Evolutionary conservation across 768 basidiomycete species (phyloP), one percentile per base, ranked within the genome.

Genomic region (Lactarius indigo): DNA sequence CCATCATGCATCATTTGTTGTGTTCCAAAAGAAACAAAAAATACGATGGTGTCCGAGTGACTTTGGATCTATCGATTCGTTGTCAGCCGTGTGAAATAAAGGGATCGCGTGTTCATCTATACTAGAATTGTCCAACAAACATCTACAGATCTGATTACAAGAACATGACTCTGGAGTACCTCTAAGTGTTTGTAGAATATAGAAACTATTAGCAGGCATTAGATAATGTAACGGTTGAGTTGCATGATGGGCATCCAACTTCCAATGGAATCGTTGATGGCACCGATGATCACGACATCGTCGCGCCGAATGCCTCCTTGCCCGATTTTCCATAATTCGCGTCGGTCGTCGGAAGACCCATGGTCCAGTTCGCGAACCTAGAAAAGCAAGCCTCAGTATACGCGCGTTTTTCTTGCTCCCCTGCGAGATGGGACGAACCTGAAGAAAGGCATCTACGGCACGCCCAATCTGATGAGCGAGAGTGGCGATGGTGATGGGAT

Each of bases 221-320:
- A 57, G 9, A 57, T 30, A 10, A 57, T 23, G 56, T 31, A 57
- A 23, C 59, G 59, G n/a, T 15, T 39, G 31, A 60, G 59, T 17
- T 60, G 59, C 23, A 60, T 12, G 3, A 60, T 44, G 1, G 59
- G 59, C 59, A 60, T 60, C 59, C 59, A 60, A 18, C 59, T 42
- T 10, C 59, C 59, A 7, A 9, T 23, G 12, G 59, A 60, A 28
- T 37, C 42, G 59, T 60, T 33, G 23, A 60, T 30, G 28, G 28
- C 42, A 39, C 59, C 59, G 17, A 60, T 60, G 39, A 60, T 39
- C 26, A 60, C 23, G 37, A 60, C 35, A 8, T 60, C 59, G 18
- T 28, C 35, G 59, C 26, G 35, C 37, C 17, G 37, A 23, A 60
- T 26, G 18, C 35, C 23, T 9, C 59, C 59, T 37, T 10, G 50